Base-by-base conservation (phyloP, 1,284 basidiomycete genomes). In the Ustilago trichophora region DNA sequence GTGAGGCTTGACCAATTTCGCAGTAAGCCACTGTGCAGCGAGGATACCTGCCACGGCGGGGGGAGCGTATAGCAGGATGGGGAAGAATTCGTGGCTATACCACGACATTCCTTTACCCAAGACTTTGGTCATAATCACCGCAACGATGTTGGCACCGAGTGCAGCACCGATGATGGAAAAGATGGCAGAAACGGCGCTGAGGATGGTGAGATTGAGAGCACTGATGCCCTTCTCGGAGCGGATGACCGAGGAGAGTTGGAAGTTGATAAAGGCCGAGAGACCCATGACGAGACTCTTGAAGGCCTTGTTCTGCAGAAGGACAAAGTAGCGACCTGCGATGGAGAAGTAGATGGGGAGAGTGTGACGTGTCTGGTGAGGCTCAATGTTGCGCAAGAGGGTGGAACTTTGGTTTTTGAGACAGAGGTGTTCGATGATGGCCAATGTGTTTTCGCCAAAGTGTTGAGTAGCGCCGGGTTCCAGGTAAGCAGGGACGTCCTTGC, bases 401-500 rank as follows among this genome's bases (percentile, higher is more conserved):
- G 52, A 57, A 9, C 80, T 72, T 1, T 75, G 31, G 35, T 69
- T 78, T 10, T 91, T 88, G 33, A 76, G 58, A 27, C 65, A 66
- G n/a, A 98, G 86, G 78, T 92, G 86, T 33, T 86, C 86, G 27
- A 97, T 83, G 25, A 98, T 87, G 0, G 91, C 91, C 15, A 96
- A 87, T 1, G 89, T 86, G 76, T 97, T 98, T 65, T 92, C 91
- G 19, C 88, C 93, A 88, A 98, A 96, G 83, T 98, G 91, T 85
- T 94, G 84, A 3, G 84, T 56, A 2, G 90, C 90, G 22, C 92
- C 92, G 4, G 87, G 83, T 80, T 92, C 85, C 42, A 95, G 90
- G 74, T 93, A 88, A 68, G 89, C 88, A 6, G 92, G 90, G 3
- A 89, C 76, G 82, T 95, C 92, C 85, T 88, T 90, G 51, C 90